Conservation (phyloP, 2,329 filamentous ascomycete species). For the Colletotrichum sp. region DNA sequence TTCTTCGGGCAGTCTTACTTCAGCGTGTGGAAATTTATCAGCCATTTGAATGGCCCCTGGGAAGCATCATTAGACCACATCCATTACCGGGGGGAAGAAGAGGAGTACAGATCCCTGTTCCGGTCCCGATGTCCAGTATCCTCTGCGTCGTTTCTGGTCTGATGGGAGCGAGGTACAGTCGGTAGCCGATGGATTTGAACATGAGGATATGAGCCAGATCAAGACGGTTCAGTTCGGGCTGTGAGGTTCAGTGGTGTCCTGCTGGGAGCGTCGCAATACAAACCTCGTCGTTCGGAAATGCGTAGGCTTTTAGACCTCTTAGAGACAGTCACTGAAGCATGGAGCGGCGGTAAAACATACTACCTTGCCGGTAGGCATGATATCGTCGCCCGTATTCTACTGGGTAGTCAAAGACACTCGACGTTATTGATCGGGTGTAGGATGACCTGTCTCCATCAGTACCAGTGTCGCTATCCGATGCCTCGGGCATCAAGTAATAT, state of each 20-base stretch:
- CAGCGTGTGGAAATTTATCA: not conserved
- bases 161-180: not conserved
- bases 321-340: too few relatives aligned
- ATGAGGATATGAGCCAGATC: not conserved
- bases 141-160: constrained; percentile 20
- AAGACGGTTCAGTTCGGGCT: constrained; percentile 3
- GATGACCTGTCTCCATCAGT: not conserved
- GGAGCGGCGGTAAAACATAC: not conserved
- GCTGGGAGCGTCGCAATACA: too few relatives aligned
- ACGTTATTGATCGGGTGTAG: not conserved
- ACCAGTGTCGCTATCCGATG: not conserved
- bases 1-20: not conserved
- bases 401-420: not conserved
- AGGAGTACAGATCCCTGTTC: constrained; percentile 61
- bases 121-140: constrained; percentile 65
- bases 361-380: not conserved
- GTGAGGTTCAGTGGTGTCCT: too few relatives aligned
- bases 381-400: not conserved
- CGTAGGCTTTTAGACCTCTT: constrained; percentile 25
- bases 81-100: not conserved
- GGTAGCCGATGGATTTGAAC: not conserved
- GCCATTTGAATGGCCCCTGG: not conserved
- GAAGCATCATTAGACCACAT: not conserved
- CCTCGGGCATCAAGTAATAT: too few relatives aligned
- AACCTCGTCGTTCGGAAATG: constrained; percentile 43